Base-by-base conservation (phyloP, 768 basidiomycete genomes). In the Suillus sp. region DNA sequence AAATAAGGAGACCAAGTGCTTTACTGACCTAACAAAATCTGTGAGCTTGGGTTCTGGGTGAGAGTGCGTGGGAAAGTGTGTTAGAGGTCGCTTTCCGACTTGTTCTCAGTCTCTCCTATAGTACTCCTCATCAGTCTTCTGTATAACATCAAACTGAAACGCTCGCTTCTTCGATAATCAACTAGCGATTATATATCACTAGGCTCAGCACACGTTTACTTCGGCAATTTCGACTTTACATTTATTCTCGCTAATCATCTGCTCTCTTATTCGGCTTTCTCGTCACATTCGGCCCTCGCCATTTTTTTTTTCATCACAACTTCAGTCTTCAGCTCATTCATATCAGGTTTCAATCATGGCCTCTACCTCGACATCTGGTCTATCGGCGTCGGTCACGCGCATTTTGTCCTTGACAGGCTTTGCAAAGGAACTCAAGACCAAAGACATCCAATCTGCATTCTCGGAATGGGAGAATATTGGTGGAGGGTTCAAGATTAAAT, bases 401-500 rank as follows among this genome's bases (percentile, higher is more conserved):
- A 96, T 99, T 73, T 89, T 99, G 70, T 89, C 84, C 71, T 81
- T 99, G 63, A 87, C 88, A n/a, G 92, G 95, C 69, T 99, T 99
- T 74, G 85, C 93, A 11, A 91, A 95, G 74, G 91, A 95, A 79
- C 86, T 99, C 71, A 99, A 99, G 82, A 99, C 97, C 59, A 90
- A 94, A 75, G 97, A 99, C 77, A 92, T 99, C 56, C 95, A 98
- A 73, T 73, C 83, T 48, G 91, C 94, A 51, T 97, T 99, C 76
- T 81, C 88, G 57, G 94, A 95, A 51, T 99, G 91, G 85, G 95
- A 97, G 70, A 83, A 79, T 64, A 80, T 88, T 59, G 86, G 82
- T 62, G 97, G 96, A 34, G 97, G 97, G 27, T 97, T 96, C 82
- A 95, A 96, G 84, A 96, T 99, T 75, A 99, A 99, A 76, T 99